A percentile compares a stretch with the other conserved stretches of the same genome.
Conservation (phyloP, 139 green algal genomes). For the Micractinium conductrix region DNA sequence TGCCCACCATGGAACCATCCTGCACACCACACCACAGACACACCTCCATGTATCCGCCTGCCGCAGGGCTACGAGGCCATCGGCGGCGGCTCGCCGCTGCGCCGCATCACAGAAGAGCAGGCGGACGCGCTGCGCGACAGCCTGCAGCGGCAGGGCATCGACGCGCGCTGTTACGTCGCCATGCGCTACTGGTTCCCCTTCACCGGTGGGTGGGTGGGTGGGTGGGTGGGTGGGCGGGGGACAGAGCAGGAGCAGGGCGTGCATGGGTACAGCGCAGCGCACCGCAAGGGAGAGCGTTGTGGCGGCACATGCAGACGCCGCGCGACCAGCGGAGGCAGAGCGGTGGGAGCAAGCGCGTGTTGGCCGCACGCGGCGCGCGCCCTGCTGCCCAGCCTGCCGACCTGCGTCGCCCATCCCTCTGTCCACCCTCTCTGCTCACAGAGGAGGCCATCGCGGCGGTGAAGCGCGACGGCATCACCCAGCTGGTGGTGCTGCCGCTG, state of each 20-base stretch:
- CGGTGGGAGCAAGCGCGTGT: background rate
- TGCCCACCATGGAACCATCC: too few species aligned
- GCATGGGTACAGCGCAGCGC: too few species aligned
- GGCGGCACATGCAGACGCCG: too few species aligned
- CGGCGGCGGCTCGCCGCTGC: slow-evolving; percentile 93
- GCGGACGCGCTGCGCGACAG: slow-evolving; percentile 73
- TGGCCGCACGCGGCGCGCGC: too few species aligned
- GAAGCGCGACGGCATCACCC: slow-evolving; percentile 85
- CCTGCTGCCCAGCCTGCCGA: too few species aligned
- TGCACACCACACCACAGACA: too few species aligned
- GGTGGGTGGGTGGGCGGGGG: background rate
- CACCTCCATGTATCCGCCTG: too few species aligned
- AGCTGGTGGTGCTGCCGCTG: slow-evolving; percentile 93
- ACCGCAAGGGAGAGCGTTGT: too few species aligned
- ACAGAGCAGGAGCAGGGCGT: background rate
- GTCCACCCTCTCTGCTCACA: background rate
- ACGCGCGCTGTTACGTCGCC: slow-evolving; percentile 90
- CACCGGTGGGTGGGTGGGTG: slow-evolving; percentile 67
- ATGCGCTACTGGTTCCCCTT: slow-evolving; percentile 99
- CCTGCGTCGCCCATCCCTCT: background rate
- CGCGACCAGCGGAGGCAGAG: too few species aligned
- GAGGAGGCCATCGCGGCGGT: slow-evolving; percentile 53
- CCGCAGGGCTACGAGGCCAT: slow-evolving; percentile 96
- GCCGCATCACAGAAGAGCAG: slow-evolving; percentile 95
- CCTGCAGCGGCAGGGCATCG: slow-evolving; percentile 55